Evolutionary conservation across 495 filamentous ascomycete species (phyloP), one percentile per base, ranked within the genome.

Genomic region (Aspergillus asperescens): DNA sequence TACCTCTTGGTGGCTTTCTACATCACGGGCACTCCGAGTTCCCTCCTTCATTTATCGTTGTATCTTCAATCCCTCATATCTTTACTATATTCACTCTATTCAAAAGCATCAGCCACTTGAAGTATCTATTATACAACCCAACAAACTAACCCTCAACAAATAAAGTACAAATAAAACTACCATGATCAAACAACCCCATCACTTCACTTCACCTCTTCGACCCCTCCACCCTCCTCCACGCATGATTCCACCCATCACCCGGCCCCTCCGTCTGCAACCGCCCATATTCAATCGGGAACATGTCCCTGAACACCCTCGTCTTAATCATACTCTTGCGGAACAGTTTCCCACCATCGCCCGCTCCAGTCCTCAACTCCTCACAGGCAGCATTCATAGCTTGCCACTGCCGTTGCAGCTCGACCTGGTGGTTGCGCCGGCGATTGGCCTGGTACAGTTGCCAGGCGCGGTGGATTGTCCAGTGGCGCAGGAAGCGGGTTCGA

Each of bases 381-480:
- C 86, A 90, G 22, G 90, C 89, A 29, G 69, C 65, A 45, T 77
- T 72, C 87, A 95, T 95, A 60, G 76, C 79, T 70, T 89, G 84
- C 69, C 90, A 87, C 76, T 85, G 83, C 42, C 83, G 74, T 73
- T 87, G 76, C 32, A 93, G 74, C 60, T 83, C 83, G 27, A 72
- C 67, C 62, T 85, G 77, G 40, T 82, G 76, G 38, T 66, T 67
- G 29, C 75, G 73, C 42, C 82, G 82, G 67, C 81, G 76, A 59
- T 84, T 73, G 48, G 80, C 75, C 59, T 81, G 81, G 71, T 82
- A 82, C 37, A 95, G 68, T 53, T 86, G 75, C 86, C 89, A 96
- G 18, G 91, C 93, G 58, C 93, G 90, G 74, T 97, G 91, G 75
- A 99, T 97, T 46, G 93, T 96, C 93, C 94, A 99, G 76, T 99